These are phyloP conservation scores for Alternaria hordeiaustralica DNA, from an alignment of 2,329 filamentous ascomycete species.

Conservation along the genomic window DNA sequence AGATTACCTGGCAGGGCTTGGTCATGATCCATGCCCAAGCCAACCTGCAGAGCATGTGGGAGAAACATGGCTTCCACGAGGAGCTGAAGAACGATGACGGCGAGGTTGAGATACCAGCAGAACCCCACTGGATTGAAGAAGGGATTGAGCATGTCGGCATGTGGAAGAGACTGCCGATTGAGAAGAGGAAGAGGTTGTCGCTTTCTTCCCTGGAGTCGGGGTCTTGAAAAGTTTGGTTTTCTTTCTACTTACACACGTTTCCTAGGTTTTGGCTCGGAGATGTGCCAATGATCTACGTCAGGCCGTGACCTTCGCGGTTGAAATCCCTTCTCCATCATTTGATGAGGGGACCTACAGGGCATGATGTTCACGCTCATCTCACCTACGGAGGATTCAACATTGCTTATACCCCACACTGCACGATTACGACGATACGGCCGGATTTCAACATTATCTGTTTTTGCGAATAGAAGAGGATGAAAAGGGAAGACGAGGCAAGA, in stretches of 20 bases:
- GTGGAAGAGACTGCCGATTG: slow-evolving; percentile 62
- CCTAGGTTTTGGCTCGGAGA: not conserved
- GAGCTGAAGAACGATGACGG: slow-evolving; percentile 66
- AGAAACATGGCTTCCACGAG: slow-evolving; percentile 77
- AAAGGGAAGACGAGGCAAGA: too few relatives aligned
- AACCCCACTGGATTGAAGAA: slow-evolving; percentile 74
- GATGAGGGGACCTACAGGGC: too few relatives aligned
- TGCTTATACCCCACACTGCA: slow-evolving; percentile 9
- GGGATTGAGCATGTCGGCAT: slow-evolving; percentile 86
- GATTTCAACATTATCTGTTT: not conserved
- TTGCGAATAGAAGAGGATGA: not conserved
- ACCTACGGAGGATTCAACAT: not conserved
- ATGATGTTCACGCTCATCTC: not conserved
- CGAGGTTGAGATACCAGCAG: slow-evolving; percentile 37
- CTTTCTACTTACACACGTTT: not conserved
- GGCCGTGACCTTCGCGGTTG: too few relatives aligned
- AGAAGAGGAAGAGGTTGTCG: slow-evolving; percentile 19
- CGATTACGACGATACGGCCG: slow-evolving; percentile 6
- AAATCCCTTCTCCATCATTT: too few relatives aligned
- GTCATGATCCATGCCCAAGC: slow-evolving; percentile 82
- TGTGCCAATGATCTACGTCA: not conserved
- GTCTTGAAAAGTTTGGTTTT: not conserved
- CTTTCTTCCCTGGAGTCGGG: slow-evolving; percentile 14
- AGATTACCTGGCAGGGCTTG: slow-evolving; percentile 72
- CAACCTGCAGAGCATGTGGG: slow-evolving; percentile 69